Evolutionary conservation across 768 basidiomycete genomes (phyloP).

Genomic region (Phlegmacium glaucopus): DNA sequence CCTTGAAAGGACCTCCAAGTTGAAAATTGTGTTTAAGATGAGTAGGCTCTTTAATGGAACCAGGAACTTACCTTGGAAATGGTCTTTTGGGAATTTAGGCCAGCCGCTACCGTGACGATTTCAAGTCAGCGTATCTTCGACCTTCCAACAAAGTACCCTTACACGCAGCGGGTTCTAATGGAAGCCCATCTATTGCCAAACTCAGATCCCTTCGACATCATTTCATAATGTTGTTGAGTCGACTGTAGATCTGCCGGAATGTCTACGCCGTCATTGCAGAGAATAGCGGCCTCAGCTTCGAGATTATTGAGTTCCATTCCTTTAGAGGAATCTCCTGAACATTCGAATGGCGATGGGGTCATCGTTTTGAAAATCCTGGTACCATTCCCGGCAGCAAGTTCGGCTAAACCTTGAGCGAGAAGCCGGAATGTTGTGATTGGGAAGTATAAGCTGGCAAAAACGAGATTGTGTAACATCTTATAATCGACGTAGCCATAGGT

Average conservation of each 20-base stretch:
- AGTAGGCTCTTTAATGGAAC: too few species aligned
- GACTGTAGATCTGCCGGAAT: conserved; percentile 29
- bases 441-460: conserved; percentile 32
- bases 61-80: conserved; percentile 13
- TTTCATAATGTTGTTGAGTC: conserved; percentile 32
- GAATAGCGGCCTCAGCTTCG: conserved; percentile 28
- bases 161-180: conserved; percentile 27
- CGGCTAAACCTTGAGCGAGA: conserved; percentile 34
- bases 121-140: neutral
- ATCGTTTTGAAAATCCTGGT: conserved; percentile 19
- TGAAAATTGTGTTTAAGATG: neutral
- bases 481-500: conserved; percentile 38
- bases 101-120: conserved; percentile 18
- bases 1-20: conserved; percentile 30
- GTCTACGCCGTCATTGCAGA: conserved; percentile 36
- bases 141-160: conserved; percentile 10
- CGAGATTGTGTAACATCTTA: conserved; percentile 17
- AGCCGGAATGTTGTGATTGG: conserved; percentile 31
- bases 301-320: too few species aligned
- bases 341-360: conserved; percentile 22
- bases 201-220: conserved; percentile 19
- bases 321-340: conserved; percentile 23
- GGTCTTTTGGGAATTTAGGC: conserved; percentile 21
- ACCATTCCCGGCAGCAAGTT: conserved; percentile 30
- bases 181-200: conserved; percentile 32